phyloP scores from a whole-genome alignment of 768 basidiomycete genomes.

The Scleroderma bovista region DNA sequence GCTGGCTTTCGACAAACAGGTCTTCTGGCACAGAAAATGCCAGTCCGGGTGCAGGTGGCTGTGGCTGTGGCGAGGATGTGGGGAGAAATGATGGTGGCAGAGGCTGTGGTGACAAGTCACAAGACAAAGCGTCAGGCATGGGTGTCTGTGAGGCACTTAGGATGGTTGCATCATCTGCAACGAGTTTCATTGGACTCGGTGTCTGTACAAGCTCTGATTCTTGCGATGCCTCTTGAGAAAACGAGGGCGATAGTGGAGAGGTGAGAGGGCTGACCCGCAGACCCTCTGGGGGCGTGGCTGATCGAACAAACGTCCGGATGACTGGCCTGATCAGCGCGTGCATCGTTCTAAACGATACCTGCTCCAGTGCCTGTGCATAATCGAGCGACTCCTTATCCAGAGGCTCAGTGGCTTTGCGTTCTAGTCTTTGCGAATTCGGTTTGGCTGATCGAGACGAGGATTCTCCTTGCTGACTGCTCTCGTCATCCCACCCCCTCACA shows the following conservation, averaged over 20 bases:
- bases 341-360: slow-evolving; percentile 12
- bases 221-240: slow-evolving; percentile 33
- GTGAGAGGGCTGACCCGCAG: slow-evolving; percentile 17
- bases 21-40: slow-evolving; percentile 4
- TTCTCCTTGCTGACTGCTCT: slow-evolving; percentile 6
- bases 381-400: slow-evolving; percentile 17
- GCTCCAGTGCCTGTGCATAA: slow-evolving; percentile 14
- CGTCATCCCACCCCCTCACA: slow-evolving; percentile 29
- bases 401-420: slow-evolving; percentile 32
- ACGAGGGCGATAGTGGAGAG: slow-evolving; percentile 25
- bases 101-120: neutral
- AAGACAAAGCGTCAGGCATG: neutral
- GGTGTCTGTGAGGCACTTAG: slow-evolving; percentile 26
- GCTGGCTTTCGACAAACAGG: neutral
- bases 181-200: slow-evolving; percentile 33
- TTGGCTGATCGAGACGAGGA: neutral
- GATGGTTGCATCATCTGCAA: slow-evolving; percentile 26
- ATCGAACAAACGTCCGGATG: slow-evolving; percentile 3
- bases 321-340: slow-evolving; percentile 9
- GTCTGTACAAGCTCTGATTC: slow-evolving; percentile 44
- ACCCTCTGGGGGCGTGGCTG: slow-evolving; percentile 5
- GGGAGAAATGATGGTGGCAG: neutral
- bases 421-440: slow-evolving; percentile 21
- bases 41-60: neutral
- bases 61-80: neutral